A percentile compares a stretch with the other conserved stretches of the same genome.
Evolutionary conservation across 768 basidiomycete species (phyloP).

Genomic region (Boletus reticuloceps): DNA sequence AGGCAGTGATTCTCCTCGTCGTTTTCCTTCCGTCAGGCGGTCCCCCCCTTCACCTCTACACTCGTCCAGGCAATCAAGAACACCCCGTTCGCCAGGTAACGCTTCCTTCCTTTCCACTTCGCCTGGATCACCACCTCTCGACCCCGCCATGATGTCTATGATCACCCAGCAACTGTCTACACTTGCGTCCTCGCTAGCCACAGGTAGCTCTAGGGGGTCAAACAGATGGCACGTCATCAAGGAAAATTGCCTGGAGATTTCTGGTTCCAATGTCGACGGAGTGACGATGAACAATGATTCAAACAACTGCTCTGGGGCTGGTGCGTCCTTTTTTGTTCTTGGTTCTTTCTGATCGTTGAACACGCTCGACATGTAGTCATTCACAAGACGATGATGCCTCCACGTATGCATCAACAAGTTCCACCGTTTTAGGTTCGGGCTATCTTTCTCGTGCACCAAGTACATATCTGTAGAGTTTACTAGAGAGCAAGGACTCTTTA

Average conservation of each 20-base stretch:
- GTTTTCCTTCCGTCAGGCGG: neutral
- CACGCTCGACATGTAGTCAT: slow-evolving; percentile 3
- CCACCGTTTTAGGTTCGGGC: neutral
- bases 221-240: neutral
- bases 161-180: neutral
- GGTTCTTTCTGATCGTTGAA: neutral
- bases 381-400: neutral
- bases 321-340: slow-evolving; percentile 2
- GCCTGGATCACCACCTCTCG: neutral
- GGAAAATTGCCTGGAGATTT: slow-evolving; percentile 3
- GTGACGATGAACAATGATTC: slow-evolving; percentile 9
- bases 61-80: neutral
- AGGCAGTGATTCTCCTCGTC: no score
- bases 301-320: slow-evolving; percentile 3
- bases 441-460: no score
- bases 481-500: neutral
- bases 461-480: neutral
- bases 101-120: neutral
- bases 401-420: neutral
- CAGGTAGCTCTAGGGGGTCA: neutral
- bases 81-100: neutral
- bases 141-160: neutral
- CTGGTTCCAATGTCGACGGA: neutral
- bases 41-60: slow-evolving; percentile 6
- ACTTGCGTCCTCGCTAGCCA: neutral